These are phyloP conservation scores for Stellera chamaejasme DNA, from an alignment of 345 rosid species.

Conservation along the genomic window DNA sequence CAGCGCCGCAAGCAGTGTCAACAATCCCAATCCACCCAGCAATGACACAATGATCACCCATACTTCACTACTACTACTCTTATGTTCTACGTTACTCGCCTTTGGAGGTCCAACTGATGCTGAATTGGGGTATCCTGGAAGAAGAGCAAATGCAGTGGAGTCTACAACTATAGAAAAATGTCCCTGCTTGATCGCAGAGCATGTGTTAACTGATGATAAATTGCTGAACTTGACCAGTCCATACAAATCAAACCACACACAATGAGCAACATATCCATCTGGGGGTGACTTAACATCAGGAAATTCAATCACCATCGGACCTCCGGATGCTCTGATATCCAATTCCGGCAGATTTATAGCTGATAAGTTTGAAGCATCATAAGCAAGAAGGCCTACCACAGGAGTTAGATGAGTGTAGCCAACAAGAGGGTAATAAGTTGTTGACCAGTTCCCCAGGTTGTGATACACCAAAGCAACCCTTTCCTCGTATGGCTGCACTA, in stretches of 20 bases:
- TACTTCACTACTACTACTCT: conserved; percentile 27
- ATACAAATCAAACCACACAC: conserved; percentile 59
- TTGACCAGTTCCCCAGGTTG: conserved; percentile 76
- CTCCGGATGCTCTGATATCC: conserved; percentile 31
- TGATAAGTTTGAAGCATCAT: conserved; percentile 57
- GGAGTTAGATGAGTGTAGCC: conserved; percentile 60
- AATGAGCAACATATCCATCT: conserved; percentile 45
- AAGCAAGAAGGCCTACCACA: conserved; percentile 77
- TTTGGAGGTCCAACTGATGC: conserved; percentile 5
- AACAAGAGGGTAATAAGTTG: conserved; percentile 46
- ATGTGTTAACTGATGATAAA: conserved; percentile 37
- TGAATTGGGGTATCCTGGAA: conserved; percentile 22
- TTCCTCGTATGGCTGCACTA: conserved; percentile 51
- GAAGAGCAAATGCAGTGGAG: conserved; percentile 40
- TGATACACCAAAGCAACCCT: conserved; percentile 86
- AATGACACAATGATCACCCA: conserved; percentile 79
- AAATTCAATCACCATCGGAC: conserved; percentile 62
- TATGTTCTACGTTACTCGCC: conserved; percentile 8
- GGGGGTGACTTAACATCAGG: conserved; percentile 40
- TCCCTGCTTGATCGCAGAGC: conserved; percentile 54
- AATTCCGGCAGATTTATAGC: conserved; percentile 44
- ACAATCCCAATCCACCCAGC: conserved; percentile 57
- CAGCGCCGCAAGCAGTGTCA: conserved; percentile 38
- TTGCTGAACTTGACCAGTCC: conserved; percentile 55
- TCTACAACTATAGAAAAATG: conserved; percentile 81